These are phyloP conservation scores for Haematococcus lacustris DNA, from an alignment of 139 green algal species.

Conservation along the genomic window DNA sequence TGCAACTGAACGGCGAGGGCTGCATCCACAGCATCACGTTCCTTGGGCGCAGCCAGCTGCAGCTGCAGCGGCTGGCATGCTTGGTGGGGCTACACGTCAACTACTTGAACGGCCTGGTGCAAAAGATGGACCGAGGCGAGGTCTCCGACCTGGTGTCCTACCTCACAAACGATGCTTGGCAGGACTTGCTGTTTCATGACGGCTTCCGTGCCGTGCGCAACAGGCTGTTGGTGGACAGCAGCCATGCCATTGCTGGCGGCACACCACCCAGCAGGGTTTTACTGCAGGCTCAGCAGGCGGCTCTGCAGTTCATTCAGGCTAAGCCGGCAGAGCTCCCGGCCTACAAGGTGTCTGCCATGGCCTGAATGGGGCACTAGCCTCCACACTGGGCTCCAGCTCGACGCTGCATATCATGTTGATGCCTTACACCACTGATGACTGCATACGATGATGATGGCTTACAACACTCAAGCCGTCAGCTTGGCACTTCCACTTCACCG, in stretches of 20 bases:
- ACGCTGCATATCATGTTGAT: no score
- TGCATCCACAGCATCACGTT: constrained; percentile 17
- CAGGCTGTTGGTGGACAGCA: neutral
- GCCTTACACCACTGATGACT: no score
- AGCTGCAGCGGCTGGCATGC: constrained; percentile 17
- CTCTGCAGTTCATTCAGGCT: constrained; percentile 16
- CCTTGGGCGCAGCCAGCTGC: constrained; percentile 14
- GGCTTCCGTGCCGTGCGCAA: constrained; percentile 28
- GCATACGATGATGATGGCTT: no score
- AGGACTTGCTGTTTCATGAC: constrained; percentile 44
- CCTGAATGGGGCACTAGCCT: no score
- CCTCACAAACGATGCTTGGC: constrained; percentile 17
- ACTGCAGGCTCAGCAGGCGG: constrained; percentile 9
- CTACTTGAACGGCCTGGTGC: constrained; percentile 29
- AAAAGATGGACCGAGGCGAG: neutral
- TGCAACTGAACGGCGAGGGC: constrained; percentile 19
- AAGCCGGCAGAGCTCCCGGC: constrained; percentile 16
- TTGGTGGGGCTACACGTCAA: constrained; percentile 35
- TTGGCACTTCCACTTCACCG: no score
- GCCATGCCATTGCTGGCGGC: neutral
- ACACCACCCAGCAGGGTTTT: neutral
- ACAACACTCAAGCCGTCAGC: no score
- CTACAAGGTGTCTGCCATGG: no score
- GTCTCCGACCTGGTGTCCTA: constrained; percentile 7
- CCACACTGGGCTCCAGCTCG: no score